Evolutionary conservation across 2,329 filamentous ascomycete species (phyloP).

Genomic region (Emmonsiellopsis sp.): DNA sequence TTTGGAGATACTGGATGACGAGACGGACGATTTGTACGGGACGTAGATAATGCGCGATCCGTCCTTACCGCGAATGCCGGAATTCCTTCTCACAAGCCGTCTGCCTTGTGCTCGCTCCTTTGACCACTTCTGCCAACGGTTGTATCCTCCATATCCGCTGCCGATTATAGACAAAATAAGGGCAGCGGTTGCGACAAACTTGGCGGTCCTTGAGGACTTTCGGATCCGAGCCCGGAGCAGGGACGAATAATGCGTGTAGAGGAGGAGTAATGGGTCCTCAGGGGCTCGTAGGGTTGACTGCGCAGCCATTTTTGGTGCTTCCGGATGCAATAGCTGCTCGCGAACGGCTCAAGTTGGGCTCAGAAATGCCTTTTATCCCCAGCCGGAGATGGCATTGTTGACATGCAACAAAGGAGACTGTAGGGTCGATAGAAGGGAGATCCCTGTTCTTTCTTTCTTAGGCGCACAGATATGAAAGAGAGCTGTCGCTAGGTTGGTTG

Average conservation of each 20-base stretch:
- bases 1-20: slow-evolving; percentile 60
- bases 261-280: slow-evolving; percentile 56
- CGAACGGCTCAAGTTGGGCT: background rate
- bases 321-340: background rate
- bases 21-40: slow-evolving; percentile 55
- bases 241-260: slow-evolving; percentile 44
- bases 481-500: no score
- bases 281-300: slow-evolving; percentile 69
- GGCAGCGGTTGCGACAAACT: slow-evolving; percentile 65
- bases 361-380: background rate
- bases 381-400: background rate
- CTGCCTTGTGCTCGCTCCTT: slow-evolving; percentile 75
- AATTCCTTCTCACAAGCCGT: slow-evolving; percentile 79
- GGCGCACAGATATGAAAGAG: background rate
- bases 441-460: no score
- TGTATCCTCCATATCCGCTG: slow-evolving; percentile 66
- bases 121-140: slow-evolving; percentile 62
- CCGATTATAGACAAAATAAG: slow-evolving; percentile 71
- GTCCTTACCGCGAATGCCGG: slow-evolving; percentile 86
- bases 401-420: background rate
- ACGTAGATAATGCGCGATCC: slow-evolving; percentile 92
- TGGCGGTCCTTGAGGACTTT: slow-evolving; percentile 59
- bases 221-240: slow-evolving; percentile 44
- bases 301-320: slow-evolving; percentile 55
- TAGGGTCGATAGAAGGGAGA: no score